Evolutionary conservation across 2,329 filamentous ascomycete genomes (phyloP), one percentile per base, ranked within the genome.

Genomic region (Colletotrichum graminicola): DNA sequence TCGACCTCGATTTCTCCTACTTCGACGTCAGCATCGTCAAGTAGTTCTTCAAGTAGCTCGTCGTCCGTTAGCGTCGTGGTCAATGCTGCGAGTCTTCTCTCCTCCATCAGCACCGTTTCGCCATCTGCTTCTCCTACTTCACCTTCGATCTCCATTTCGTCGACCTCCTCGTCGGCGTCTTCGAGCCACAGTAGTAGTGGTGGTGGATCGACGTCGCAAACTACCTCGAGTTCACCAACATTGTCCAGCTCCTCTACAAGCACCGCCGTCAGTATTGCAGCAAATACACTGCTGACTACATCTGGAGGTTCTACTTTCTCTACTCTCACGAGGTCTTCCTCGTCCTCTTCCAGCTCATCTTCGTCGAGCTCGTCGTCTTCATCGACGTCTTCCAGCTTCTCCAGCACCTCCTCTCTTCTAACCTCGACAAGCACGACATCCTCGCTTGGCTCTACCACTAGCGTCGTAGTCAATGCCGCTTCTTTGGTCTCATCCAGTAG

Each of bases 271-370:
- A 14, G n/a, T 12, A 14, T 21, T 10, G 45, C 5, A 12, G 10
- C 21, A 29, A 49, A 52, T 16, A 41, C 45, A 3, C 21, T 62
- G 18, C 7, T 29, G 21, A 7, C 52, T 18, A 29, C 8, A 10
- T 39, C 47, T 10, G 45, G 41, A 10, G 26, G 23, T 3, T 65
- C 65, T 1, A 67, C 65, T 2, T 39, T 67, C 39, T 45, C 59
- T 26, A 67, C 65, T 1, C n/a, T 55, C n/a, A 67, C 56, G 39
- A 67, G 56, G 14, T 57, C 66, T 2, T 55, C 52, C 4, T 56
- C 52, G 21, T 56, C 52, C 12, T 56, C 52, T 10, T 56, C 52
- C 21, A 36, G 51, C 26, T 47, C 51, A 36, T 34, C 62, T 55
- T 60, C 67, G 2, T 29, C 52, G 2, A 54, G 45, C 26, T 2